These are phyloP conservation scores for Uromyces viciae-fabae DNA, from an alignment of 1,284 basidiomycete species.

Conservation along the genomic window DNA sequence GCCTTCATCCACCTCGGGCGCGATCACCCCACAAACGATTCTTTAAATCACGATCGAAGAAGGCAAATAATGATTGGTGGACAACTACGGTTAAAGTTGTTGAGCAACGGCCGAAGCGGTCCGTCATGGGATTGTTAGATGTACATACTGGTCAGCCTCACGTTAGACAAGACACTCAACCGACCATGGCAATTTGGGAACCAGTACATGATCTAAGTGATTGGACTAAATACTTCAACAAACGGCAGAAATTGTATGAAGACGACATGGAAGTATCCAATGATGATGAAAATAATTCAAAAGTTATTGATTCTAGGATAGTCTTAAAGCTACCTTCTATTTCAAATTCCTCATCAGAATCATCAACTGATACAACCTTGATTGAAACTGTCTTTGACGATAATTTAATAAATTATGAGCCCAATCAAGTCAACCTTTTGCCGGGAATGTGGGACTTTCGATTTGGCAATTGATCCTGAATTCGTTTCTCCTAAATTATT, in stretches of 20 bases:
- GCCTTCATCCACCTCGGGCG: constrained; percentile 49
- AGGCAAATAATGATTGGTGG: constrained; percentile 44
- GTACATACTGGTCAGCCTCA: constrained; percentile 36
- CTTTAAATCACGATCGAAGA: constrained; percentile 43
- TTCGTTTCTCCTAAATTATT: background rate
- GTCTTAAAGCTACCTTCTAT: background rate
- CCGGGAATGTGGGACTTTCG: constrained; percentile 43
- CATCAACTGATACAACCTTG: background rate
- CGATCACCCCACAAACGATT: constrained; percentile 48
- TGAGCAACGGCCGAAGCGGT: constrained; percentile 9
- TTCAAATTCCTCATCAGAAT: background rate
- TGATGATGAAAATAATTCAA: background rate
- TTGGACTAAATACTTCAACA: background rate
- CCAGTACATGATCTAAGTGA: constrained; percentile 1
- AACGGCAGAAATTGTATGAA: constrained; percentile 19
- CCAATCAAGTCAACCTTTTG: background rate
- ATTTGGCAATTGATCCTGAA: background rate
- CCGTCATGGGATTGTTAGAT: constrained; percentile 35
- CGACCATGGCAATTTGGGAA: constrained; percentile 30
- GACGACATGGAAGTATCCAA: no score
- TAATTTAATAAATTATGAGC: background rate
- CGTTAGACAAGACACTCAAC: constrained; percentile 28
- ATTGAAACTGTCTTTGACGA: constrained; percentile 34
- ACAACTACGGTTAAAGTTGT: constrained; percentile 22
- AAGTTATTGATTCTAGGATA: background rate